These are phyloP conservation scores for Anisodus acutangulus DNA, from an alignment of 257 asterid species.

Conservation along the genomic window DNA sequence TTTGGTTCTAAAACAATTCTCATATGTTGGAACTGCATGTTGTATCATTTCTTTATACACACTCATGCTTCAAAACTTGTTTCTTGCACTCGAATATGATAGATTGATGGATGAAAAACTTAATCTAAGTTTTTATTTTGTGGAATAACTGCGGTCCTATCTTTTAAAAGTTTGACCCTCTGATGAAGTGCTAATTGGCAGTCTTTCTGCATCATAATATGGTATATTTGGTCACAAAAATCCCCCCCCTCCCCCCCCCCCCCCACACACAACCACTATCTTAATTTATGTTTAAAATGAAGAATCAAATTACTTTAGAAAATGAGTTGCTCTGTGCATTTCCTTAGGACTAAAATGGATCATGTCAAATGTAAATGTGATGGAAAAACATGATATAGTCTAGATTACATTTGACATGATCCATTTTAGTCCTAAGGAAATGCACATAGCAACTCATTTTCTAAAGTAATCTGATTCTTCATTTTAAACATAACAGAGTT, in stretches of 20 bases:
- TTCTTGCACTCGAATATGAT: not conserved
- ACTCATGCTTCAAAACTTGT: not conserved
- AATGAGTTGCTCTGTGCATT: not conserved
- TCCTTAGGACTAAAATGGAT: not conserved
- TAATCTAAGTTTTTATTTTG: not conserved
- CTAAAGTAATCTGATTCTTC: not conserved
- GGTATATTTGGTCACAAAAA: not conserved
- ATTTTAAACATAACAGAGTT: not conserved
- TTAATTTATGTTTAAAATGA: not conserved
- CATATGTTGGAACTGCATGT: not conserved
- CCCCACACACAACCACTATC: not conserved
- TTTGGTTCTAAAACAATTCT: not conserved
- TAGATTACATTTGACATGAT: not conserved
- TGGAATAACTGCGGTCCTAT: not conserved
- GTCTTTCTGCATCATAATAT: not conserved
- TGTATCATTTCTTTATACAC: not conserved
- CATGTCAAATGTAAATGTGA: not conserved
- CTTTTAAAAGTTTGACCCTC: not conserved
- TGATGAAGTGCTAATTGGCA: constrained; percentile 18
- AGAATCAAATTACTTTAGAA: not conserved
- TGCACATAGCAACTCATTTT: not conserved
- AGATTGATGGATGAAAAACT: not conserved
- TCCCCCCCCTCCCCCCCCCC: not conserved
- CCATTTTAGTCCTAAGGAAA: not conserved
- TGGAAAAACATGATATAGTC: not conserved